Evolutionary conservation across 2,329 filamentous ascomycete species (phyloP).

Genomic region (Aspergillus sp.): DNA sequence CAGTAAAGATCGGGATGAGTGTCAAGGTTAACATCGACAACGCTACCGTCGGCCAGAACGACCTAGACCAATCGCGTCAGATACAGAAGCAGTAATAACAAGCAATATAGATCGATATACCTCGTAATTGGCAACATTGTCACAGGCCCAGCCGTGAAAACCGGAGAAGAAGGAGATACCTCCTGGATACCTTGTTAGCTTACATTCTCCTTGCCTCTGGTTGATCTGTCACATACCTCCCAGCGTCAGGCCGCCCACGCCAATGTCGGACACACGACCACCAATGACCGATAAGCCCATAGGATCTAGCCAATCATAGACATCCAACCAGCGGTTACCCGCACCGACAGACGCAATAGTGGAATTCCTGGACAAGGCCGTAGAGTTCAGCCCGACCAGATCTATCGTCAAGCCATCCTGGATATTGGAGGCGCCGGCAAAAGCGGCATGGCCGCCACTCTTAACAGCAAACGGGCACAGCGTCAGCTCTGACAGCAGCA

Average conservation of each 20-base stretch:
- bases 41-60: conserved; percentile 13
- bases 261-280: conserved; percentile 30
- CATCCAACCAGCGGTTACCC: conserved; percentile 38
- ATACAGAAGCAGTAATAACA: no score
- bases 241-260: conserved; percentile 25
- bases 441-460: conserved; percentile 60
- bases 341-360: conserved; percentile 32
- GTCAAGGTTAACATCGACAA: conserved; percentile 35
- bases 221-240: conserved; percentile 38
- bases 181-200: background rate
- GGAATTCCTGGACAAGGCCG: conserved; percentile 31
- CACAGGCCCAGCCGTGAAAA: conserved; percentile 13
- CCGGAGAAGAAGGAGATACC: conserved; percentile 14
- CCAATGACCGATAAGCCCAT: conserved; percentile 36
- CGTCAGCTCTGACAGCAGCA: conserved; percentile 34
- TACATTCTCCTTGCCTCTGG: conserved; percentile 5
- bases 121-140: conserved; percentile 15
- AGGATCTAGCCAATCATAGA: conserved; percentile 36
- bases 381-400: conserved; percentile 32
- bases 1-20: conserved; percentile 42
- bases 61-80: background rate
- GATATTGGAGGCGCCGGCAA: conserved; percentile 56
- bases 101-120: background rate
- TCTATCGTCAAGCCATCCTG: conserved; percentile 42
- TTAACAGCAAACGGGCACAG: conserved; percentile 55